Evolutionary conservation across 257 asterid genomes (phyloP), one percentile per base, ranked within the genome.

Genomic region (Dorcoceras hygrometricum): DNA sequence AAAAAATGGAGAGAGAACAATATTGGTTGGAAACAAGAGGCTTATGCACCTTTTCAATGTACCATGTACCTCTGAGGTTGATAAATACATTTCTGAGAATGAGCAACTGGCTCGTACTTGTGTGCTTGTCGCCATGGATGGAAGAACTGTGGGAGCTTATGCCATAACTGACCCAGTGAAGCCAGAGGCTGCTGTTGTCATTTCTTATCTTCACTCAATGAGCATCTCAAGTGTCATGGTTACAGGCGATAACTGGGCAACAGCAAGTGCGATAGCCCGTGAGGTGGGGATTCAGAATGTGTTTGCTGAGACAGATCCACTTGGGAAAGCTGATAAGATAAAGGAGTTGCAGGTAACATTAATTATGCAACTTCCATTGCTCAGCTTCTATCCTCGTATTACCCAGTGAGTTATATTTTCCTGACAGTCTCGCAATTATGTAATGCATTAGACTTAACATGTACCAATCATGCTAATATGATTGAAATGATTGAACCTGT

Each of bases 211-310:
- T 71, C 88, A 39, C 66, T 76, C 89, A 7, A 89, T 93, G 98
- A 74, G 72, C 62, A 82, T 93, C 62, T 64, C 87, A n/a, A 86
- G 94, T 73, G 96, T 89, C 70, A 89, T 93, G 97, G 94, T 93
- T 59, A 93, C 98, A 25, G 98, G 98, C 57, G 98, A 93, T 83
- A 93, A 93, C 86, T 93, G 95, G 98, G 92, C 98, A 50, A 93
- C 98, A 14, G 98, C 98, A 48, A 79, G 65, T 66, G 95, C 97
- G 51, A 82, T 93, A 71, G 98, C 88, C 19, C 73, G 67, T 57
- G 94, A 89, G 82, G 97, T 89, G 56, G 98, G 98, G 57, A 93
- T 93, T 67, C 71, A 77, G 32, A 70, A 73, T 68, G 98, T 93
- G 78, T 93, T 87, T 77, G 97, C 98, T 34, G 98, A 93, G 82